A percentile compares a stretch with the other conserved stretches of the same genome.
Conservation (phyloP, 2,329 filamentous ascomycete genomes). For the Ceratocystis ficicola region DNA sequence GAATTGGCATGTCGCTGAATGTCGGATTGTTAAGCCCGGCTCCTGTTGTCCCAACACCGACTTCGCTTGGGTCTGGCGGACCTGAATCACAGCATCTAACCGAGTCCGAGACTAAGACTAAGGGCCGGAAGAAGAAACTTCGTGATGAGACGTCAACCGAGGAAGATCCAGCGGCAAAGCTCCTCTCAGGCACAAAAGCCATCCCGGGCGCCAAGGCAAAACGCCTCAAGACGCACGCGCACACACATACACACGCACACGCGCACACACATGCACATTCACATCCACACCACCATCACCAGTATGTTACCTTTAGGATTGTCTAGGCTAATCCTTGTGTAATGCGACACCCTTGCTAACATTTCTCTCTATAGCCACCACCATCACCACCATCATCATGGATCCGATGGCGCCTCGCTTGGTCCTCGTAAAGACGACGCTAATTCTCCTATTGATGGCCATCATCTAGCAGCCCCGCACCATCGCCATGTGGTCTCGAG, state of each 20-base stretch:
- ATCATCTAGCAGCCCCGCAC: constrained; percentile 28
- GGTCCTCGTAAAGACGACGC: not conserved
- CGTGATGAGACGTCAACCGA: constrained; percentile 61
- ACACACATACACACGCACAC: constrained; percentile 29
- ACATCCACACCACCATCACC: constrained; percentile 51
- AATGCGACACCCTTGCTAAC: constrained; percentile 2
- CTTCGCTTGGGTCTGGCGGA: constrained; percentile 28
- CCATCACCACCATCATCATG: constrained; percentile 47
- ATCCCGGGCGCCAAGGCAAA: constrained; percentile 51
- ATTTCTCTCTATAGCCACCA: constrained; percentile 24
- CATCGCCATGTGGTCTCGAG: constrained; percentile 40
- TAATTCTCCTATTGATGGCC: not conserved
- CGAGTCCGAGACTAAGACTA: constrained; percentile 34
- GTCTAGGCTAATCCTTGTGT: not conserved
- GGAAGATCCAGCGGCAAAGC: constrained; percentile 47
- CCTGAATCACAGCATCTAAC: constrained; percentile 35
- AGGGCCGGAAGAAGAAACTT: constrained; percentile 50
- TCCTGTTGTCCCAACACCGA: constrained; percentile 33
- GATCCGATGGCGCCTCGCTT: constrained; percentile 36
- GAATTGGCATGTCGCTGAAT: constrained; percentile 55
- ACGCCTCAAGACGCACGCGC: constrained; percentile 51
- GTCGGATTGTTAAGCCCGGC: constrained; percentile 43
- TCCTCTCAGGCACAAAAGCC: constrained; percentile 33
- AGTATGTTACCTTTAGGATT: constrained; percentile 37
- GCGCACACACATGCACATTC: constrained; percentile 31